Evolutionary conservation across 176 grass and related monocot genomes (phyloP), one percentile per base, ranked within the genome.

Genomic region (Urochloa ruziziensis): DNA sequence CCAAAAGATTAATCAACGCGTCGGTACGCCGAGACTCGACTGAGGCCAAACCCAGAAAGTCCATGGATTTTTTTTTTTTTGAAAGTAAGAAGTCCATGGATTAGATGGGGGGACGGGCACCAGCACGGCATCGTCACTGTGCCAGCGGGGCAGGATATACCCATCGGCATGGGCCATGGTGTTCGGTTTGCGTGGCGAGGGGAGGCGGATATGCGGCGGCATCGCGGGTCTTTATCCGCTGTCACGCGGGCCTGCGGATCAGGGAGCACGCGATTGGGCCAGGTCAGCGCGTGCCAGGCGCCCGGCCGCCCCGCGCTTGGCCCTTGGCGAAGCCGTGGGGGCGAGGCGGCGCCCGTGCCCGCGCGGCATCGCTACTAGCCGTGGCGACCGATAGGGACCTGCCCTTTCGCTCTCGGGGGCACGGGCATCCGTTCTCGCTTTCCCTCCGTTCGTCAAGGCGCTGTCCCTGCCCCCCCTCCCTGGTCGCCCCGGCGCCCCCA

Each of bases 141-240:
- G 23, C 40, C 68, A 46, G 7, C 29, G 16, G 9, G 33, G 5
- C 5, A 40, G 61, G 62, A 77, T n/a, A n/a, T n/a, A n/a, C n/a
- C n/a, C n/a, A n/a, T n/a, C n/a, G n/a, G n/a, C n/a, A n/a, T n/a
- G n/a, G n/a, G n/a, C n/a, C n/a, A n/a, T n/a, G n/a, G n/a, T n/a
- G 10, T 2, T 19, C 4, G 46, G 27, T 32, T 54, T 70, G 66
- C 61, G 36, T 61, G 23, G 43, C 21, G 15, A 25, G 44, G 83
- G n/a, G n/a, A n/a, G n/a, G n/a, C n/a, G n/a, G 66, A 91, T 91
- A 88, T 85, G 82, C 82, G 49, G 24, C 10, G 64, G 85, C 82
- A 88, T 73, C 61, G 37, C 11, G 27, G 75, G 70, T 39, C 60
- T 70, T 80, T 61, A 72, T 81, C 87, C 49, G 25, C 10, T 58